Conservation (phyloP, 148 eudicot species). For the Bassia scoparia region DNA sequence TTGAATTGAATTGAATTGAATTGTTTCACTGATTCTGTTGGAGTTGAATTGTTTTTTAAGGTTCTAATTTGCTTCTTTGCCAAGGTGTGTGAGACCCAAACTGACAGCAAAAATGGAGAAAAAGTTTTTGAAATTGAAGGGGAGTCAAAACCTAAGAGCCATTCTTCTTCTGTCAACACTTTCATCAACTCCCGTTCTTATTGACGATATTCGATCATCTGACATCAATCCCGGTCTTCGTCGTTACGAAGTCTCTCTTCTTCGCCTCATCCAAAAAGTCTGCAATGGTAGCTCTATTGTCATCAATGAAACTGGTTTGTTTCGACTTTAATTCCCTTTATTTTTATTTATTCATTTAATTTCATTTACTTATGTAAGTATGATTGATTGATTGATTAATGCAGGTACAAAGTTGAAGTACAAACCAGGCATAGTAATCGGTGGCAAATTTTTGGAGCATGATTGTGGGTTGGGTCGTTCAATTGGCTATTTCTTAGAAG, state of each 20-base stretch:
- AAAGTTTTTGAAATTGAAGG: constrained; percentile 50
- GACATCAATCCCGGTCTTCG: constrained; percentile 75
- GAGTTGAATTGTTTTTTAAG: too few species aligned
- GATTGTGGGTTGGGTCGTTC: constrained; percentile 72
- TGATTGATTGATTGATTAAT: neutral
- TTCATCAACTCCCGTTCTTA: constrained; percentile 60
- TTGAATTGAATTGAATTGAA: too few species aligned
- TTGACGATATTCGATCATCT: constrained; percentile 67
- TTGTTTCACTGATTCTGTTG: too few species aligned
- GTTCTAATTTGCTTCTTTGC: too few species aligned
- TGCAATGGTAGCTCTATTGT: constrained; percentile 61
- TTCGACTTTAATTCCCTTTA: neutral
- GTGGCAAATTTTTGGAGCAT: constrained; percentile 64
- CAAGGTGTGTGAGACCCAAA: too few species aligned
- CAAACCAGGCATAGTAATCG: constrained; percentile 80
- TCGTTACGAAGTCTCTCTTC: constrained; percentile 62
- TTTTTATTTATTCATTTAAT: constrained; percentile 11
- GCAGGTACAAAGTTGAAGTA: constrained; percentile 88
- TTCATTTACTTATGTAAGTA: neutral
- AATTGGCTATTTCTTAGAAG: constrained; percentile 83
- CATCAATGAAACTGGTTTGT: constrained; percentile 81
- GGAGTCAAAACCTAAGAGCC: constrained; percentile 61
- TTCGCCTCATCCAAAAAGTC: constrained; percentile 67
- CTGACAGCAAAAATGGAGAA: constrained; percentile 32
- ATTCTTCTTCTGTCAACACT: constrained; percentile 66